These are phyloP conservation scores for Melanopsichium pennsylvanicum DNA, from an alignment of 1,284 basidiomycete genomes.

Conservation along the genomic window DNA sequence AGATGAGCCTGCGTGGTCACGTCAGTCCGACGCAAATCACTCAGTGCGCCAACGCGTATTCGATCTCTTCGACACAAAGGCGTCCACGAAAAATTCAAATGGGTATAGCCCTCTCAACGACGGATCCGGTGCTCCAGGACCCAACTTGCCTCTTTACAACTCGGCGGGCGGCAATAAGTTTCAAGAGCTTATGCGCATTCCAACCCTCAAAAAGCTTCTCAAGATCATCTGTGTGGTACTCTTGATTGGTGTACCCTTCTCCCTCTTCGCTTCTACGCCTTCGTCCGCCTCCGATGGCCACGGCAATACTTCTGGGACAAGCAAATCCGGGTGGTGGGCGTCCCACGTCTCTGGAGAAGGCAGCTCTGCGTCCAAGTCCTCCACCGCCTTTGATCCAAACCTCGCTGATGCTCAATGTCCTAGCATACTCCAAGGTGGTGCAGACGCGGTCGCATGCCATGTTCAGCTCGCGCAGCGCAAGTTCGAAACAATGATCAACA, in stretches of 20 bases:
- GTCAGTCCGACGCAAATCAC: neutral
- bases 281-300: too few species aligned
- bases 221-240: constrained; percentile 11
- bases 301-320: too few species aligned
- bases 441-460: constrained; percentile 18
- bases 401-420: constrained; percentile 5
- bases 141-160: constrained; percentile 3
- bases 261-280: constrained; percentile 2
- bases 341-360: too few species aligned
- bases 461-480: constrained; percentile 12
- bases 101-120: constrained; percentile 3
- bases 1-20: constrained; percentile 12
- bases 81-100: neutral
- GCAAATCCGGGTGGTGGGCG: too few species aligned
- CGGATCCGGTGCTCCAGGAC: neutral
- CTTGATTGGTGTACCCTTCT: constrained; percentile 5
- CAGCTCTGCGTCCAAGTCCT: too few species aligned
- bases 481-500: constrained; percentile 7
- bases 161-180: neutral
- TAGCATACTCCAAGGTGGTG: constrained; percentile 6
- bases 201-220: constrained; percentile 5
- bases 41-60: constrained; percentile 11
- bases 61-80: constrained; percentile 1
- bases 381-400: neutral
- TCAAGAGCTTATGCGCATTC: constrained; percentile 1